Conservation (phyloP, 2,329 filamentous ascomycete species). For the Dactylellina drechsleri region DNA sequence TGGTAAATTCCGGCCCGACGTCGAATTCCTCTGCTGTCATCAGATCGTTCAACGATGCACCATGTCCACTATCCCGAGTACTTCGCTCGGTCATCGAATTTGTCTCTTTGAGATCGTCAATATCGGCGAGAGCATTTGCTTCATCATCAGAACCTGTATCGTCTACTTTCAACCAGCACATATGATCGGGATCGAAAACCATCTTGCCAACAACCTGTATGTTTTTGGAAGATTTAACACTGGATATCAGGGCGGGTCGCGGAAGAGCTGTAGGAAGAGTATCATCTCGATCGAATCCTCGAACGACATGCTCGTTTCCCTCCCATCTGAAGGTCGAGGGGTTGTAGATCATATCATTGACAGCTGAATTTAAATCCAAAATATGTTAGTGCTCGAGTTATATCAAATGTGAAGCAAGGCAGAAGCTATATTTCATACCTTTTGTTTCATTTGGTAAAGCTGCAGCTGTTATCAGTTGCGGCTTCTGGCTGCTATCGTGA, state of each 20-base stretch:
- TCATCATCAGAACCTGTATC: conserved; percentile 66
- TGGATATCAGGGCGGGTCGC: conserved; percentile 84
- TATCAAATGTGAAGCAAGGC: neutral
- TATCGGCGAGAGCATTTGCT: conserved; percentile 71
- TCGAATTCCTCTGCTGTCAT: conserved; percentile 96
- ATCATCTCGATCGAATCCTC: conserved; percentile 77
- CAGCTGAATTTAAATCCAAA: conserved; percentile 67
- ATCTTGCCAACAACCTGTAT: conserved; percentile 96
- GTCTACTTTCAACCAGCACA: conserved; percentile 93
- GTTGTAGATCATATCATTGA: conserved; percentile 97
- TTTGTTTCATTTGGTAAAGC: conserved; percentile 78
- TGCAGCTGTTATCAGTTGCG: conserved; percentile 88
- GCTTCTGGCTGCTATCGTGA: conserved; percentile 70
- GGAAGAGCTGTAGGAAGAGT: conserved; percentile 65
- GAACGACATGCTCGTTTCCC: conserved; percentile 88
- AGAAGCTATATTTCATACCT: conserved; percentile 69
- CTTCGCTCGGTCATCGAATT: conserved; percentile 65
- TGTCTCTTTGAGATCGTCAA: conserved; percentile 78
- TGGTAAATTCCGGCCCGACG: conserved; percentile 91
- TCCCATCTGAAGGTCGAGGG: conserved; percentile 89
- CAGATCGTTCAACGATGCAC: conserved; percentile 71
- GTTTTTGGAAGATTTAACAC: conserved; percentile 79
- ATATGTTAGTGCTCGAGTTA: conserved; percentile 30
- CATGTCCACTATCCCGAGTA: conserved; percentile 64
- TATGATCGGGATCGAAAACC: conserved; percentile 95